These are phyloP conservation scores for Achaetomium macrosporum DNA, from an alignment of 2,329 filamentous ascomycete species.

Conservation along the genomic window DNA sequence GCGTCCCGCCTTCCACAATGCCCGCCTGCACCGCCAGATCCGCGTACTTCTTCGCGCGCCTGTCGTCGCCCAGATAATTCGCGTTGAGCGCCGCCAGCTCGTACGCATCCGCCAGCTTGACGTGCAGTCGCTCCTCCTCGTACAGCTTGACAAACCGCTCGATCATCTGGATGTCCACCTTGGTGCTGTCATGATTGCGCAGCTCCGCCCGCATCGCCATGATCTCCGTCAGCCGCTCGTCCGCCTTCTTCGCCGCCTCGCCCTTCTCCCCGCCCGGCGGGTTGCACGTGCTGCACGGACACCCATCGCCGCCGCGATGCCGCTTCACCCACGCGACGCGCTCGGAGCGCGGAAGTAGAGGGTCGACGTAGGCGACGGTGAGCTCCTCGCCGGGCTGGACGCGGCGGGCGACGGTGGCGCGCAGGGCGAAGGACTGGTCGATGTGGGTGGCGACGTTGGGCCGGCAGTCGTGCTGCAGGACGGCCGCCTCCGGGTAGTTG, in stretches of 20 bases:
- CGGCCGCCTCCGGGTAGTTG: constrained; percentile 33
- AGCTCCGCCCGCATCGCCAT: constrained; percentile 26
- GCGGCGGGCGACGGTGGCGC: constrained; percentile 31
- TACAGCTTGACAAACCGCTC: constrained; percentile 31
- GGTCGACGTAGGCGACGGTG: constrained; percentile 35
- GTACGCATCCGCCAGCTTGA: constrained; percentile 35
- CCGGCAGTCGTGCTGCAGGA: constrained; percentile 38
- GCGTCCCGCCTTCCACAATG: constrained; percentile 33
- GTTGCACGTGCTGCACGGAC: constrained; percentile 33
- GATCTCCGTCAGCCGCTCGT: constrained; percentile 28
- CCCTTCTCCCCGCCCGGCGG: constrained; percentile 1
- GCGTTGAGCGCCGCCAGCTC: constrained; percentile 37
- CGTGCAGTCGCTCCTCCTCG: constrained; percentile 32
- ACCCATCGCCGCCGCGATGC: constrained; percentile 22
- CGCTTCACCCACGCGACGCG: constrained; percentile 29
- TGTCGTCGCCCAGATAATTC: constrained; percentile 32
- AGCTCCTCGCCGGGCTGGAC: constrained; percentile 34
- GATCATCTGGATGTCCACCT: constrained; percentile 27
- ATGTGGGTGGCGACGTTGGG: constrained; percentile 35
- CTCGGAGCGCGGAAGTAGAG: constrained; percentile 26
- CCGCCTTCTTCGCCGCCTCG: constrained; percentile 21
- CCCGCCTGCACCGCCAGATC: constrained; percentile 31
- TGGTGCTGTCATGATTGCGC: constrained; percentile 23
- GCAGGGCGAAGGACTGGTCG: constrained; percentile 30
- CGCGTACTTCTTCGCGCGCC: constrained; percentile 32